Percentiles rank a stretch among this genome's conserved stretches.
phyloP scores from a whole-genome alignment of 257 asterid species.

The Rauvolfia tetraphylla region DNA sequence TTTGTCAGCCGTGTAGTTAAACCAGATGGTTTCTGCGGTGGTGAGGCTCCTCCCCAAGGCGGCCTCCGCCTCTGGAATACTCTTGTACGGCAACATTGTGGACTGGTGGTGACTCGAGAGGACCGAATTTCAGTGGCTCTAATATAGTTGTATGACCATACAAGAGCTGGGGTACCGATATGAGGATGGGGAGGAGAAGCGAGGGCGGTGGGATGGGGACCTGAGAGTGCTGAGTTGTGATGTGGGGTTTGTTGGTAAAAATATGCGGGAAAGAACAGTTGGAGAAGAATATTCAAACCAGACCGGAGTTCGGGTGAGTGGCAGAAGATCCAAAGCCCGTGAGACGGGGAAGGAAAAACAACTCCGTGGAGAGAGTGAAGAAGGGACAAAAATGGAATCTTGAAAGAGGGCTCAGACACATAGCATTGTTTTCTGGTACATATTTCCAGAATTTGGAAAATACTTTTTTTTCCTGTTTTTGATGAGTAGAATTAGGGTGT shows the following conservation, averaged over 20 bases:
- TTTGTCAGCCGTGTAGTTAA: constrained; percentile 75
- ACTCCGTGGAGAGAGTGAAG: no score
- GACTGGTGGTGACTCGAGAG: neutral
- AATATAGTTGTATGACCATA: neutral
- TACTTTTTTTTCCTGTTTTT: no score
- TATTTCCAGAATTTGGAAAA: no score
- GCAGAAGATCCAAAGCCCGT: neutral
- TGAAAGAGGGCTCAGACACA: neutral
- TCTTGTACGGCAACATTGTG: constrained; percentile 75
- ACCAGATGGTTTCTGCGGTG: constrained; percentile 70
- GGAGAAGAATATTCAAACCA: neutral
- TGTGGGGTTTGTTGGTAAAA: constrained; percentile 8
- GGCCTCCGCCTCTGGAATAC: constrained; percentile 68
- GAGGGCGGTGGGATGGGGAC: neutral
- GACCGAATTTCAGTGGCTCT: neutral
- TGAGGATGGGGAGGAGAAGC: no score
- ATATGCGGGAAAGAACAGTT: constrained; percentile 24
- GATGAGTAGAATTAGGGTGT: no score
- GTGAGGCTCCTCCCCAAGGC: constrained; percentile 74
- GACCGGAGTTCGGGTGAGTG: neutral
- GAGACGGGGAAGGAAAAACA: no score
- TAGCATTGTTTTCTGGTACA: no score
- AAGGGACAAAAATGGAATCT: neutral
- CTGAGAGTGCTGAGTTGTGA: neutral
- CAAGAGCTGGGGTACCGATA: neutral